phyloP scores from a whole-genome alignment of 1,139 yeast genomes.

The Yamadazyma friedrichii region DNA sequence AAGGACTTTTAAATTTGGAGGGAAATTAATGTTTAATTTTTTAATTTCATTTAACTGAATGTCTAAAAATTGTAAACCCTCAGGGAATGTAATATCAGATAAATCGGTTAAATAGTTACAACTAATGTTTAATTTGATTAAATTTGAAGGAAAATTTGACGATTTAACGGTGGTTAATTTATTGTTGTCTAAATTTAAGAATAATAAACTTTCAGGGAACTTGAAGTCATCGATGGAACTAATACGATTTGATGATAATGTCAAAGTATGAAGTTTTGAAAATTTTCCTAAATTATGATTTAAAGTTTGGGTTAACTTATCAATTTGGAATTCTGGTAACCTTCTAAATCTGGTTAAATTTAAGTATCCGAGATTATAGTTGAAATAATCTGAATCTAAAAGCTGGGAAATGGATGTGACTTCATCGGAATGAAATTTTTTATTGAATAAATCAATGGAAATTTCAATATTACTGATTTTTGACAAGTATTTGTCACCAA shows the following conservation, averaged over 20 bases:
- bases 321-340: conserved; percentile 6
- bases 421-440: conserved; percentile 11
- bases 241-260: conserved; percentile 15
- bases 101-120: conserved; percentile 16
- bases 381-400: conserved; percentile 9
- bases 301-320: conserved; percentile 7
- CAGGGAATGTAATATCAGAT: conserved; percentile 14
- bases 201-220: conserved; percentile 14
- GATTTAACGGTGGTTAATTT: conserved; percentile 14
- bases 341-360: conserved; percentile 17
- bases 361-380: conserved; percentile 14
- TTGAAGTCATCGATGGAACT: conserved; percentile 10
- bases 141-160: conserved; percentile 13
- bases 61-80: conserved; percentile 18
- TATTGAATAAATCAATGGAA: conserved; percentile 16
- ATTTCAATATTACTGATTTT: conserved; percentile 13
- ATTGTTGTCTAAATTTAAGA: conserved; percentile 17
- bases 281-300: conserved; percentile 10
- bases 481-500: conserved; percentile 7
- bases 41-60: conserved; percentile 16
- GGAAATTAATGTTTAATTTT: conserved; percentile 14
- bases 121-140: conserved; percentile 16
- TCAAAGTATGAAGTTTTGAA: conserved; percentile 13
- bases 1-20: conserved; percentile 14
- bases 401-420: conserved; percentile 7